Base-by-base conservation (phyloP, 345 rosid species). In the Barbarea vulgaris region DNA sequence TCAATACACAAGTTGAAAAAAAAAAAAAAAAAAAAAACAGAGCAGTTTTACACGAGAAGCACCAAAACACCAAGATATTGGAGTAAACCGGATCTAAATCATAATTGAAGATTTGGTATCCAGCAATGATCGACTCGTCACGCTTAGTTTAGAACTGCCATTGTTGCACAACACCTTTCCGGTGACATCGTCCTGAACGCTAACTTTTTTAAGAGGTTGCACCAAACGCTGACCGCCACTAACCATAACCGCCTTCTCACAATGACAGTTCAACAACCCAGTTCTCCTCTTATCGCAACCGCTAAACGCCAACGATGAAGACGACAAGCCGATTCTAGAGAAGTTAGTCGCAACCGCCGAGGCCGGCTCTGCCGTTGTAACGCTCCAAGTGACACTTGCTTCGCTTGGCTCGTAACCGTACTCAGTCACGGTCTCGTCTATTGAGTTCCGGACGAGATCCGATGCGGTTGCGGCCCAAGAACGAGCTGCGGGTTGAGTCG, bases 311-410 rank as follows among this genome's bases (percentile, higher is more conserved):
- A 37, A 13, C 3, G 64, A 2, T 34, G 76, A 28, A 44, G 18
- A 25, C 13, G 77, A 60, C 70, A 91, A 81, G 6, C 84, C 85
- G 0, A 85, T 73, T 11, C 85, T 83, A 0, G 97, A 85, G 57
- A 81, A 87, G 53, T 80, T 86, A 14, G 88, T 46, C 18, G 65
- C 72, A 33, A 87, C 79, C 80, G 47, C 87, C 15, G 72, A 37
- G 9, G 54, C 77, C 4, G 77, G 73, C 18, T 94, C 96, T 0
- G 99, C 97, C 1, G 97, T 90, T 0, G 89, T 85, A 36, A 95
- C 97, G 59, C 97, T 95, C 97, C 99, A 92, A 15, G 88, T 88
- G 2, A 92, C 83, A 84, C 97, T 95, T 1, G 87, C 93, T 70
- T 95, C 99, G 64, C 97, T 92, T 0, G 97, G 97, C 72, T 85